These are phyloP conservation scores for Boletus tomentosulus DNA, from an alignment of 768 basidiomycete genomes.

Conservation along the genomic window DNA sequence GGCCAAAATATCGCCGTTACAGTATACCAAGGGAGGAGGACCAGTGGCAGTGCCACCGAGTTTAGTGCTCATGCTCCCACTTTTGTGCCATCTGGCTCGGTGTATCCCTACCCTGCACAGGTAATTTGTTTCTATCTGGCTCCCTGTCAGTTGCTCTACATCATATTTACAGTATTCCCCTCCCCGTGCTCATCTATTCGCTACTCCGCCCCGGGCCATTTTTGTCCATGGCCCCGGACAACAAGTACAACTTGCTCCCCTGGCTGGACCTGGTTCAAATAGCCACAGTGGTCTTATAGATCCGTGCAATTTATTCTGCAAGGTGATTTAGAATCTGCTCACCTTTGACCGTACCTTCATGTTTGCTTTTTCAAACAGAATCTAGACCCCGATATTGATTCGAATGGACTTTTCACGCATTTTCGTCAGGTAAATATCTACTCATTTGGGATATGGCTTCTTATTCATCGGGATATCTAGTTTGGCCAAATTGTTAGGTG, in stretches of 20 bases:
- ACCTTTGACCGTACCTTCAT: constrained; percentile 1
- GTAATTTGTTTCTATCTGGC: constrained; percentile 28
- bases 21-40: constrained; percentile 64
- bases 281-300: constrained; percentile 88
- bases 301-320: constrained; percentile 88
- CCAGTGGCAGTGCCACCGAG: constrained; percentile 51
- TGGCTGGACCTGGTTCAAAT: constrained; percentile 66
- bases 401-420: constrained; percentile 76
- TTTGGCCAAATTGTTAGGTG: constrained; percentile 90
- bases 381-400: constrained; percentile 79
- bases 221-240: constrained; percentile 89
- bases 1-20: constrained; percentile 85
- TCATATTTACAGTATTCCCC: constrained; percentile 54
- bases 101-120: constrained; percentile 62
- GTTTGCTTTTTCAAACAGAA: constrained; percentile 47
- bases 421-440: constrained; percentile 60
- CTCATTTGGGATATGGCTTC: constrained; percentile 4
- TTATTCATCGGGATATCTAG: constrained; percentile 35
- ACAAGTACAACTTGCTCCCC: constrained; percentile 80
- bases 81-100: constrained; percentile 69
- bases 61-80: constrained; percentile 72
- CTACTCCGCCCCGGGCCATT: constrained; percentile 32
- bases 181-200: constrained; percentile 54
- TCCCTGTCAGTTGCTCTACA: constrained; percentile 3
- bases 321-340: constrained; percentile 41